Conservation (phyloP, 2,329 filamentous ascomycete species). For the Aspergillus awamori region DNA sequence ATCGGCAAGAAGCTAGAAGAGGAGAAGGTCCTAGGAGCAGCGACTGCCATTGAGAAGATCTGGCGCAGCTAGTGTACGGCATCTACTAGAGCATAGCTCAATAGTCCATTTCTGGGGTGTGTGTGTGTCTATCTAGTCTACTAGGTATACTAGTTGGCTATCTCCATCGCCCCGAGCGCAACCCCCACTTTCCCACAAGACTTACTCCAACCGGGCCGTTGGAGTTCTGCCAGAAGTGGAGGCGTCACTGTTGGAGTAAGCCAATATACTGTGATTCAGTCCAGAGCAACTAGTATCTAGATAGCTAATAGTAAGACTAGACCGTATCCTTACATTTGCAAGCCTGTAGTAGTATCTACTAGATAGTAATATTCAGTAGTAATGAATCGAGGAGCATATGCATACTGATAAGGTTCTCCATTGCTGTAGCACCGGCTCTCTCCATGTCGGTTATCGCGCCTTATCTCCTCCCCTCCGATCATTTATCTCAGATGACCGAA, state of each 20-base stretch:
- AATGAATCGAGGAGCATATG: not conserved
- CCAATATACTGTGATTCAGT: not conserved
- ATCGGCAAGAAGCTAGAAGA: slow-evolving; percentile 57
- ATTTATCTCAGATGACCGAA: not conserved
- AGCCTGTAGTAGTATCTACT: not conserved
- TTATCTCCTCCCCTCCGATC: not conserved
- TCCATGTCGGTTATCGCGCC: not conserved
- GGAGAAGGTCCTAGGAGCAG: slow-evolving; percentile 56
- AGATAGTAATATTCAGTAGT: not conserved
- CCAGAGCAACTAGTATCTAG: not conserved
- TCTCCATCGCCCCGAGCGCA: not conserved
- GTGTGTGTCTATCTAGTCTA: not conserved
- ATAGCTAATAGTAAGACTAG: not conserved
- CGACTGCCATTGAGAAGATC: slow-evolving; percentile 32
- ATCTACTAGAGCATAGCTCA: not conserved
- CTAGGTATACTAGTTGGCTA: not conserved
- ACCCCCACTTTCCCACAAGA: not conserved
- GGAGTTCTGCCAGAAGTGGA: slow-evolving; percentile 1
- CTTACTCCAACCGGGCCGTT: slow-evolving; percentile 3
- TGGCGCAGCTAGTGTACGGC: slow-evolving; percentile 20
- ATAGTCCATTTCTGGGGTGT: not conserved
- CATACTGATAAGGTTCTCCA: too few relatives aligned
- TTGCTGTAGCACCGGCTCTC: too few relatives aligned
- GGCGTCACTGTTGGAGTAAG: not conserved
- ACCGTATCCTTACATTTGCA: not conserved